phyloP scores from a whole-genome alignment of 805 yeast genomes.

The Yarrowia sp. region DNA sequence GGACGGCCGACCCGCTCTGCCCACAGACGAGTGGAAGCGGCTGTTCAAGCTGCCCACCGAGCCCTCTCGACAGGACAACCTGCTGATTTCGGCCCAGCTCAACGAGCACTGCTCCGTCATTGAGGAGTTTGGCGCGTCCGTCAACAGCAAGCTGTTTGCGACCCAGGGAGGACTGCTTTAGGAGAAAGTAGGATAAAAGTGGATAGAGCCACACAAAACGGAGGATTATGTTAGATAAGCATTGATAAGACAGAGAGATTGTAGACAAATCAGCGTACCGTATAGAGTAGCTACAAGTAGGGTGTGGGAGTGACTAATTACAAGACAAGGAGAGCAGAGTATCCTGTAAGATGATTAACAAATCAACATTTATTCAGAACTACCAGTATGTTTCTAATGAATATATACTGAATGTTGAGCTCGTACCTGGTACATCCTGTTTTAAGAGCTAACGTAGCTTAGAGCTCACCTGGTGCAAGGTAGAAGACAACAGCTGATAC shows the following conservation, averaged over 20 bases:
- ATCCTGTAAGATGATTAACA: too few relatives aligned
- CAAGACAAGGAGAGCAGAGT: not conserved
- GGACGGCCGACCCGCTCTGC: conserved; percentile 50
- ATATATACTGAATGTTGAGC: too few relatives aligned
- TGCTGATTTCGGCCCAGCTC: conserved; percentile 65
- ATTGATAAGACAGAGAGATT: not conserved
- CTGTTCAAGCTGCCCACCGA: conserved; percentile 66
- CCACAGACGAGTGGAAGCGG: conserved; percentile 62
- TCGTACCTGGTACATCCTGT: too few relatives aligned
- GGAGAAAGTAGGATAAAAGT: not conserved
- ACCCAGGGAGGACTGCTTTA: conserved; percentile 29
- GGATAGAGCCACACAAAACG: not conserved
- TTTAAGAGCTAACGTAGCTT: too few relatives aligned
- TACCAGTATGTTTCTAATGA: too few relatives aligned
- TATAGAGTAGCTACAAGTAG: too few relatives aligned
- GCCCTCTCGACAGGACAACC: conserved; percentile 71
- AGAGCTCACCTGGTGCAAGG: too few relatives aligned
- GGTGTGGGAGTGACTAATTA: too few relatives aligned
- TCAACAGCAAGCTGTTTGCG: conserved; percentile 62
- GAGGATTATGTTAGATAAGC: conserved; percentile 22
- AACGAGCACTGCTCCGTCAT: conserved; percentile 68
- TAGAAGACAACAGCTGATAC: too few relatives aligned
- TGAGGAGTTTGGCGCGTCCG: conserved; percentile 67
- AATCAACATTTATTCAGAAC: too few relatives aligned
- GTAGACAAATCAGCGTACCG: too few relatives aligned